Base-by-base conservation (phyloP, 1,284 basidiomycete species). In the Xerocomus amazonicus region DNA sequence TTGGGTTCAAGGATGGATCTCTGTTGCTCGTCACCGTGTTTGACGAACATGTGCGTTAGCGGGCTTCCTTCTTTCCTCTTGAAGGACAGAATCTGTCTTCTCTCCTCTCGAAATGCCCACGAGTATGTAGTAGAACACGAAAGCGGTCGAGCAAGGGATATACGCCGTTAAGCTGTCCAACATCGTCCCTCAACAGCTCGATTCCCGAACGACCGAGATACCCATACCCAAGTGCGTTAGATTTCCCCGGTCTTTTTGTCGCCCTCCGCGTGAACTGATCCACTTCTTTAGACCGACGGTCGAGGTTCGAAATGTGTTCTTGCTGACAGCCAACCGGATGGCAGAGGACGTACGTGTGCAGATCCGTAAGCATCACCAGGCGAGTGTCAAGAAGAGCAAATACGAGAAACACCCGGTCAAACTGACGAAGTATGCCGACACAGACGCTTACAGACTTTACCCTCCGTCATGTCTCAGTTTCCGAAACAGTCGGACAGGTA, bases 271-370 rank as follows among this genome's bases (percentile, higher is more conserved):
- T n/a, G n/a, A n/a, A n/a, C n/a, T n/a, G n/a, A n/a, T n/a, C n/a
- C n/a, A n/a, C n/a, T n/a, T n/a, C n/a, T 28, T 28, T 16, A 91
- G 88, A 56, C 85, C 87, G 0, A 91, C 88, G 0, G 78, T 90
- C 3, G 87, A 90, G 44, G 77, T 84, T 0, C 78, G 84, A 12
- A 72, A 70, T 17, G 74, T 76, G 1, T 67, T 87, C 9, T 76
- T 77, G 47, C 72, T 75, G 0, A 70, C 70, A 6, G 81, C 84
- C 0, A 72, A 76, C 37, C 77, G 62, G 26, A 56, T 83, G 57
- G 81, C 86, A 0, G 88, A 91, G 64, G 86, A 88, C n/a, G 75
- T 80, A 3, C 83, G 86, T 13, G 74, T 81, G 10, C 86, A 88
- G 56, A 73, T 90, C 14, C 83, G 89, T 38, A 83, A 83, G 53